Evolutionary conservation across 2,329 filamentous ascomycete species (phyloP), one percentile per base, ranked within the genome.

Genomic region (Fusarium secorum): DNA sequence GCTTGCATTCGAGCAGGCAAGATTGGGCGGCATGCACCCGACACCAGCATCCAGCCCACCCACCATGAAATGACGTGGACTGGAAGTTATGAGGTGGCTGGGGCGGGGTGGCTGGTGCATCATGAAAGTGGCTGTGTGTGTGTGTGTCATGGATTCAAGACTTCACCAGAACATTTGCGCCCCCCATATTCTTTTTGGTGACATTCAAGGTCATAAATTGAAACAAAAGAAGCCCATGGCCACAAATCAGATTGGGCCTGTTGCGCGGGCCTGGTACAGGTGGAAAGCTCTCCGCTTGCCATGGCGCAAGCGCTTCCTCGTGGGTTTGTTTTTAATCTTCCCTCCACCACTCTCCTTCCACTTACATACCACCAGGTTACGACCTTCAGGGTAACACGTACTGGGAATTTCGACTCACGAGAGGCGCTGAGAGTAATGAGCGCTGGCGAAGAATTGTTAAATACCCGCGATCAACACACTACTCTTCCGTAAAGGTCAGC

Each of bases 301-400:
- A 69, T 91, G 89, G 89, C 87, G 89, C 58, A 89, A 87, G 69
- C 84, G 85, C 55, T 88, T 90, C 75, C 85, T 91, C 41, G 83
- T 89, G 68, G 89, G 89, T 90, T 78, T 67, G 84, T 78, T 42
- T 24, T 41, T 26, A 11, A 33, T 56, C 41, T 42, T 53, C 32
- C 48, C 48, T 32, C 32, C 44, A 26, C 36, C 56, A 56, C 44
- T 42, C 51, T 51, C 52, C 45, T 61, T 32, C 48, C 26, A 73
- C 74, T 75, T 70, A 74, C 73, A 75, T 60, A 51, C 49, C 26
- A 17, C 30, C 66, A 91, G 89, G 90, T 71, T 83, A 86, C 74
- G 90, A 92, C 76, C 87, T 91, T 63, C 76, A 87, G 28, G 89
- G 89, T 60, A 91, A 91, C 81, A 91, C 89, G 7, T 92, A 87